phyloP scores from a whole-genome alignment of 345 rosid genomes.

The Brassica juncea region DNA sequence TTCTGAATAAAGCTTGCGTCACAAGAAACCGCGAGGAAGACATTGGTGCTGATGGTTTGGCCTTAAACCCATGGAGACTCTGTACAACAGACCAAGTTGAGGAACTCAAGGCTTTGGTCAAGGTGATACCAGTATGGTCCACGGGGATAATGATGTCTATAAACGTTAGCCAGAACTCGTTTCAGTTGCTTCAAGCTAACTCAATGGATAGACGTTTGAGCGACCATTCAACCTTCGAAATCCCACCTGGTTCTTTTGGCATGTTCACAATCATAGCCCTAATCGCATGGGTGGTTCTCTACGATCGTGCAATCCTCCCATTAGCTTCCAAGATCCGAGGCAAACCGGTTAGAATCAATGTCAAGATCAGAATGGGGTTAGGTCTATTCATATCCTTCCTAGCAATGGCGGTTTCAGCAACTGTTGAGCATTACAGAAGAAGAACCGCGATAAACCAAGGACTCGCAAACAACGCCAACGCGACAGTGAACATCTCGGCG shows the following conservation, averaged over 20 bases:
- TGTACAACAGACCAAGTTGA: constrained; percentile 84
- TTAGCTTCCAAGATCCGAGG: constrained; percentile 65
- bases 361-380: constrained; percentile 70
- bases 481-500: constrained; percentile 62
- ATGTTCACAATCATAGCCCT: constrained; percentile 55
- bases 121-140: constrained; percentile 73
- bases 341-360: constrained; percentile 50
- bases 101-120: constrained; percentile 69
- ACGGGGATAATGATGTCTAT: constrained; percentile 71
- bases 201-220: constrained; percentile 67
- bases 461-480: constrained; percentile 41
- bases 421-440: constrained; percentile 60
- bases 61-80: constrained; percentile 68
- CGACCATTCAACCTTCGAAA: constrained; percentile 51
- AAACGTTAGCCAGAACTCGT: constrained; percentile 60
- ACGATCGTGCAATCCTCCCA: constrained; percentile 74
- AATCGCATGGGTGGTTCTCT: constrained; percentile 57
- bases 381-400: constrained; percentile 61
- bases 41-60: constrained; percentile 56
- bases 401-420: constrained; percentile 65
- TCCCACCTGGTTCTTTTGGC: constrained; percentile 72
- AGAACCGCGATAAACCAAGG: constrained; percentile 61
- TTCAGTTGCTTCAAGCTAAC: constrained; percentile 65
- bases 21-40: constrained; percentile 51
- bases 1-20: constrained; percentile 74